Evolutionary conservation across 2,329 filamentous ascomycete species (phyloP).

Genomic region (Rosellinia necatrix): DNA sequence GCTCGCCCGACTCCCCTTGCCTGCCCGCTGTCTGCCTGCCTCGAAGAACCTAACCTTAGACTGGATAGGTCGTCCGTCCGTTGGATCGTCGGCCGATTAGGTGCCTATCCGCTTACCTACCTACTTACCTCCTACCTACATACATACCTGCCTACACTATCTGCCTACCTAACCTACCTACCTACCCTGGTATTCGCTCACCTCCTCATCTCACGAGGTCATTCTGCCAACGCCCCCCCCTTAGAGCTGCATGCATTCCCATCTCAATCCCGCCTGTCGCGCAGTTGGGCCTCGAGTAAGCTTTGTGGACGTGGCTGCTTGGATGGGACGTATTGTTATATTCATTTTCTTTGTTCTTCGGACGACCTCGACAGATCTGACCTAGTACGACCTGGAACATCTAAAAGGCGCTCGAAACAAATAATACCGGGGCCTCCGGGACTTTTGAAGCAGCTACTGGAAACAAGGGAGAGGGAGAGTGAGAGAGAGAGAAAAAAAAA

Average conservation of each 20-base stretch:
- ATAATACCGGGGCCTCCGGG: conserved; percentile 8
- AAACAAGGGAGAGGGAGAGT: conserved; percentile 14
- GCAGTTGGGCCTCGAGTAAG: not conserved
- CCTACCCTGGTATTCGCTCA: too few relatives aligned
- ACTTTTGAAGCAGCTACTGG: conserved; percentile 10
- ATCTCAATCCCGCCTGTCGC: not conserved
- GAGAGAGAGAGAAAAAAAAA: conserved; percentile 12
- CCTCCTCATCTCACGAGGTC: too few relatives aligned
- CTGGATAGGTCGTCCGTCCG: too few relatives aligned
- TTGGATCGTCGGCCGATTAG: too few relatives aligned
- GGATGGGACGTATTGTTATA: conserved; percentile 15
- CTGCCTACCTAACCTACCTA: too few relatives aligned
- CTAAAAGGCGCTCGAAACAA: conserved; percentile 14
- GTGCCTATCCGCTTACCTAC: too few relatives aligned
- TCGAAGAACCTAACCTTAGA: not conserved
- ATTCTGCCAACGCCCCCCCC: too few relatives aligned
- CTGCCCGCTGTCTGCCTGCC: not conserved
- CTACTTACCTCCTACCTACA: too few relatives aligned
- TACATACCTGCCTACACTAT: too few relatives aligned
- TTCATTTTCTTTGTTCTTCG: not conserved
- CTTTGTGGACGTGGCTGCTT: not conserved
- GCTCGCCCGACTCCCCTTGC: conserved; percentile 3
- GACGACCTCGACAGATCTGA: not conserved
- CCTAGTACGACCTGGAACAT: conserved; percentile 1
- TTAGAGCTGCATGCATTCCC: too few relatives aligned